These are phyloP conservation scores for Fusarium floridanum DNA, from an alignment of 2,329 filamentous ascomycete species.

Conservation along the genomic window DNA sequence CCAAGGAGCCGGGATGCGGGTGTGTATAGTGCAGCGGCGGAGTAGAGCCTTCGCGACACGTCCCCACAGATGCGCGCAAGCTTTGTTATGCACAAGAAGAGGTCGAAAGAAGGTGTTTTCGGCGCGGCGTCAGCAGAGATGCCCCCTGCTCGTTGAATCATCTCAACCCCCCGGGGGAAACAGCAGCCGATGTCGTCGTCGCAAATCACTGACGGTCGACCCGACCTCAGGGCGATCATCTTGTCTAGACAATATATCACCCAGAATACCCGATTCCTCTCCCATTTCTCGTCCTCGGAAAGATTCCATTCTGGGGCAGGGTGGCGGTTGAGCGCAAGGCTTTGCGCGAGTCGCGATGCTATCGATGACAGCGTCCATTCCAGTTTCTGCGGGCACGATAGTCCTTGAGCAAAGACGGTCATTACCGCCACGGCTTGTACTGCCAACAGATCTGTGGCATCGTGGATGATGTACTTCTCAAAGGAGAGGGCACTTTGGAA, in stretches of 20 bases:
- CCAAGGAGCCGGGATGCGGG: too few relatives aligned
- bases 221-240: constrained; percentile 7
- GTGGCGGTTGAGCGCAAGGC: not conserved
- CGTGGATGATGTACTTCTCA: not conserved
- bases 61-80: too few relatives aligned
- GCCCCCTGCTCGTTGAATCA: too few relatives aligned
- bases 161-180: not conserved
- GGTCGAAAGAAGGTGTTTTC: too few relatives aligned
- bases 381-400: constrained; percentile 13
- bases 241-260: constrained; percentile 19
- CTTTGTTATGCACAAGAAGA: too few relatives aligned
- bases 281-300: not conserved
- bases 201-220: not conserved
- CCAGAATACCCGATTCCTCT: constrained; percentile 10
- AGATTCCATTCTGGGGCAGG: not conserved
- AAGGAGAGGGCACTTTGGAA: not conserved
- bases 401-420: constrained; percentile 15
- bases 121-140: too few relatives aligned
- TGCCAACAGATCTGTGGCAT: not conserved
- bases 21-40: too few relatives aligned
- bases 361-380: constrained; percentile 8
- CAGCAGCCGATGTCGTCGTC: not conserved
- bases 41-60: too few relatives aligned
- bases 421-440: constrained; percentile 12
- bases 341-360: not conserved